Evolutionary conservation across 2,329 filamentous ascomycete species (phyloP).

Genomic region (Paramyrothecium roridum): DNA sequence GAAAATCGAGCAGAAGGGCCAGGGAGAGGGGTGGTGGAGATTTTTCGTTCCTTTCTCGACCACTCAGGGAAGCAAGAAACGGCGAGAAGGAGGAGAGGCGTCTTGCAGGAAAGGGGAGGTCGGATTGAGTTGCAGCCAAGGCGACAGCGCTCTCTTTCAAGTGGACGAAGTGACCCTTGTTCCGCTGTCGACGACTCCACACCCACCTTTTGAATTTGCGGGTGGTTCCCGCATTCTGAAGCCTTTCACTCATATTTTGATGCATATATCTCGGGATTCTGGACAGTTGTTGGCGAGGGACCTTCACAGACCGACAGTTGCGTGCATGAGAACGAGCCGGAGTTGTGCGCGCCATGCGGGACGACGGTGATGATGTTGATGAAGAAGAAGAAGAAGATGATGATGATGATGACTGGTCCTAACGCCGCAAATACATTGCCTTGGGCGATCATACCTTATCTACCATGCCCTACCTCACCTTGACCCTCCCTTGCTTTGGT

Average conservation of each 20-base stretch:
- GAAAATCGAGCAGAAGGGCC: neutral
- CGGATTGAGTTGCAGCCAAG: neutral
- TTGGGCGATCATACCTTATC: no score
- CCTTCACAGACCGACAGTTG: no score
- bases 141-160: neutral
- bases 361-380: no score
- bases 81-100: neutral
- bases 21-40: neutral
- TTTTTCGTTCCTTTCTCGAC: neutral
- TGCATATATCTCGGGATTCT: no score
- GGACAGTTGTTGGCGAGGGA: neutral
- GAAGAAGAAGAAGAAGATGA: no score
- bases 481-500: no score
- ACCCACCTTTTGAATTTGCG: neutral
- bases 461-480: no score
- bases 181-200: slow-evolving; percentile 1
- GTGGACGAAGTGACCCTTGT: neutral
- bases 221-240: neutral
- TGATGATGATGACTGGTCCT: no score
- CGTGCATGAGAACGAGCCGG: no score
- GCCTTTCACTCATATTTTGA: neutral
- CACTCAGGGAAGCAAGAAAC: no score
- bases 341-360: no score
- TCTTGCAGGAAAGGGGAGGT: neutral
- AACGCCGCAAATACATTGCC: no score